These are phyloP conservation scores for Gossypium turneri DNA, from an alignment of 345 rosid species.

Conservation along the genomic window DNA sequence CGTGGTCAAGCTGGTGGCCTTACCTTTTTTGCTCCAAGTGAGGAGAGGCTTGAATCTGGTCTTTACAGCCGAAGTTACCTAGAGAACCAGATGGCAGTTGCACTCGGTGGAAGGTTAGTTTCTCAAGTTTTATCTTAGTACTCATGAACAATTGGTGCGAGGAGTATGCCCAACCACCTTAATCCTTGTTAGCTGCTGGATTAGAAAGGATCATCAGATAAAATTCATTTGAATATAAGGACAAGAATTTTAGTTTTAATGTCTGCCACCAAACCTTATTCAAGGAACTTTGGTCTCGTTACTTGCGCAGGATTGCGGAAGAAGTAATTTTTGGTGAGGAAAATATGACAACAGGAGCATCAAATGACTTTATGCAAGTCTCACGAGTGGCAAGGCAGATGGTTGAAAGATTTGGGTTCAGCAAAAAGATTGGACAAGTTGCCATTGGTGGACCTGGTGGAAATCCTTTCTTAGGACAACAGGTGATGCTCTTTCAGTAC, in stretches of 20 bases:
- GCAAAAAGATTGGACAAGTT: conserved; percentile 94
- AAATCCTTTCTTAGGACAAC: conserved; percentile 93
- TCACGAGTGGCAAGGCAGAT: conserved; percentile 99
- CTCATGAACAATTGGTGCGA: background rate
- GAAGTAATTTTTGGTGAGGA: conserved; percentile 88
- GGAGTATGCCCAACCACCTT: background rate
- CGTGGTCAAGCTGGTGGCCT: conserved; percentile 99
- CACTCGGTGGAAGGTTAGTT: conserved; percentile 94
- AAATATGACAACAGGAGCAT: conserved; percentile 97
- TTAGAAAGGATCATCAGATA: background rate
- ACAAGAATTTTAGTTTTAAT: background rate
- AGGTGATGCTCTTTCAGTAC: conserved; percentile 24
- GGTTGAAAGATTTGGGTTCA: conserved; percentile 96
- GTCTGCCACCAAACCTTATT: background rate
- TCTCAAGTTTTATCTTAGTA: background rate
- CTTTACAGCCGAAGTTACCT: conserved; percentile 93
- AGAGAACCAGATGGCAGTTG: conserved; percentile 98
- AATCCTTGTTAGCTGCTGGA: background rate
- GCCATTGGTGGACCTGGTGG: conserved; percentile 96
- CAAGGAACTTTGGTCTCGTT: background rate
- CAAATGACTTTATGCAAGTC: conserved; percentile 97
- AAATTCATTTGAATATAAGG: background rate
- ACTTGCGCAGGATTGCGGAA: conserved; percentile 69
- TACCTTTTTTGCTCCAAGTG: conserved; percentile 92
- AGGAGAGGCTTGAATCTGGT: conserved; percentile 97